Evolutionary conservation across 1,284 basidiomycete species (phyloP).

Genomic region (Cryptococcus sp.): DNA sequence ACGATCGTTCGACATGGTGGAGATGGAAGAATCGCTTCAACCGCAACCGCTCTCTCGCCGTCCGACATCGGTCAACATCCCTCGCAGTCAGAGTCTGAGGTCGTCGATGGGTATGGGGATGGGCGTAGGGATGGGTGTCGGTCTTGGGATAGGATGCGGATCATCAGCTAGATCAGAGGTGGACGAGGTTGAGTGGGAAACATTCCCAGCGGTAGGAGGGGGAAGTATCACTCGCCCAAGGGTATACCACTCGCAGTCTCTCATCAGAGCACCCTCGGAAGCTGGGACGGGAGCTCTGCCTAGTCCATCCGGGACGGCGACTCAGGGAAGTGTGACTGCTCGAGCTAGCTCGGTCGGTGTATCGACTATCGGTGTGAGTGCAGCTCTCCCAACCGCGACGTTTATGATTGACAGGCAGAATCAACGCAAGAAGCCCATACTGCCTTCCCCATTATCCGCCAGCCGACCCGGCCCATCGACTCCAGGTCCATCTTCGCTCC

Average conservation of each 20-base stretch:
- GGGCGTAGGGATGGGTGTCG: too few relatives aligned
- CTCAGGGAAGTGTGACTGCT: constrained; percentile 41
- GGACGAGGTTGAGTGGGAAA: constrained; percentile 38
- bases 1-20: constrained; percentile 23
- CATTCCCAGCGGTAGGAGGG: constrained; percentile 70
- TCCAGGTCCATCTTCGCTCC: constrained; percentile 26
- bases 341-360: constrained; percentile 41
- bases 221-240: constrained; percentile 67
- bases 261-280: constrained; percentile 52
- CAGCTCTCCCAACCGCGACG: neutral
- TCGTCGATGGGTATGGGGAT: neutral
- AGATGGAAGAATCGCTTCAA: constrained; percentile 23
- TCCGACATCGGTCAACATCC: neutral
- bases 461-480: constrained; percentile 1
- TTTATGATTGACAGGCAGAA: constrained; percentile 4
- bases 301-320: constrained; percentile 38
- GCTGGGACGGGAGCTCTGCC: constrained; percentile 35
- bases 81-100: constrained; percentile 1
- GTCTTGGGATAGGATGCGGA: too few relatives aligned
- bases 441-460: constrained; percentile 11
- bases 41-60: constrained; percentile 1
- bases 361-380: constrained; percentile 36
- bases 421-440: constrained; percentile 2
- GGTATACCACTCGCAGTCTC: constrained; percentile 65
- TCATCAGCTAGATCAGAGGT: constrained; percentile 16